Evolutionary conservation across 83 land plant genomes (phyloP).

Genomic region (Larix sibirica): DNA sequence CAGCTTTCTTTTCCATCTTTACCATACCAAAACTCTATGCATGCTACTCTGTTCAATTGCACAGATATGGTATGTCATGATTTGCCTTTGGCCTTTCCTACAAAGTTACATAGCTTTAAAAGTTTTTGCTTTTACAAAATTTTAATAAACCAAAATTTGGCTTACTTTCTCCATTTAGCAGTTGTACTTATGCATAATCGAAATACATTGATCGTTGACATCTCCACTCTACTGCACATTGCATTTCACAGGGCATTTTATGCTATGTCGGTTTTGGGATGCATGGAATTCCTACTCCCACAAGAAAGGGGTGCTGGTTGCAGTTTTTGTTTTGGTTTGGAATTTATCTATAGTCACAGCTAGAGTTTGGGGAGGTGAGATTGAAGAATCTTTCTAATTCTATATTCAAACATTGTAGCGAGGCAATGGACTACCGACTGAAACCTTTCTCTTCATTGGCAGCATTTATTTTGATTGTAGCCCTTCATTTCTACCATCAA

Average conservation of each 20-base stretch:
- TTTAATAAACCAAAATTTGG: too few species aligned
- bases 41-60: constrained; percentile 48
- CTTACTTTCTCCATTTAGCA: too few species aligned
- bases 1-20: constrained; percentile 73
- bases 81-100: background rate
- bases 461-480: constrained; percentile 42
- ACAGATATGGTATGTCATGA: constrained; percentile 46
- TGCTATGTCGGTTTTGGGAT: constrained; percentile 53
- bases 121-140: too few species aligned
- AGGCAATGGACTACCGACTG: background rate
- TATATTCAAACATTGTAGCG: background rate
- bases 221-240: background rate
- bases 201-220: background rate
- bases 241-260: constrained; percentile 40
- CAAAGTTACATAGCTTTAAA: too few species aligned
- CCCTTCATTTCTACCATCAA: constrained; percentile 30
- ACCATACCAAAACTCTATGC: constrained; percentile 61
- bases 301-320: constrained; percentile 53
- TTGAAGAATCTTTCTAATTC: background rate
- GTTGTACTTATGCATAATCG: too few species aligned
- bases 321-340: constrained; percentile 52
- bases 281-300: constrained; percentile 77
- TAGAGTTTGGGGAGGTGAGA: constrained; percentile 70
- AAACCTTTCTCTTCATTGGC: constrained; percentile 11
- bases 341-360: constrained; percentile 56